These are phyloP conservation scores for Mortierella sp. DNA, from an alignment of 371 early-diverging fungal species.

Conservation along the genomic window DNA sequence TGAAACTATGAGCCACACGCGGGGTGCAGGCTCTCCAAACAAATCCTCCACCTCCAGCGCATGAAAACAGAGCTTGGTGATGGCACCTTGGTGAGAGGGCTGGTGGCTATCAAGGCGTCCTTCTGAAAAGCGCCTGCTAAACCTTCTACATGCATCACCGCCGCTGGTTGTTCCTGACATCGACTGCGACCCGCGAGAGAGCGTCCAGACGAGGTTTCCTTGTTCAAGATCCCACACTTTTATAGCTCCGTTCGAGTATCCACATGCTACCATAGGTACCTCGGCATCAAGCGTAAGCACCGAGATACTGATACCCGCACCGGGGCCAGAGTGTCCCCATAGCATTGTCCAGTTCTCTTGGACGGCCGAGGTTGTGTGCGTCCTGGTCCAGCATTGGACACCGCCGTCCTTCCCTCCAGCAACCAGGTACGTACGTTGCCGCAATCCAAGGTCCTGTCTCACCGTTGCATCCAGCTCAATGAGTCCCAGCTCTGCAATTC, in stretches of 20 bases:
- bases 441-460: conserved; percentile 13
- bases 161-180: not conserved
- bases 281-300: conserved; percentile 29
- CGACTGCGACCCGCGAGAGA: conserved; percentile 24
- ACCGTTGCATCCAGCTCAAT: conserved; percentile 20
- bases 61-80: conserved; percentile 46
- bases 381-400: conserved; percentile 43
- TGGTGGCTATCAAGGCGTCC: conserved; percentile 25
- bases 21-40: conserved; percentile 46
- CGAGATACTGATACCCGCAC: conserved; percentile 12
- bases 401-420: conserved; percentile 44
- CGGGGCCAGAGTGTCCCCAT: conserved; percentile 33
- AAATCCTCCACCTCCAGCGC: conserved; percentile 46
- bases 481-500: conserved; percentile 24
- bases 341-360: conserved; percentile 14
- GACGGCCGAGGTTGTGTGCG: not conserved
- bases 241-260: conserved; percentile 46
- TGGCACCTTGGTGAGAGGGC: conserved; percentile 40
- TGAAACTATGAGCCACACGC: conserved; percentile 51
- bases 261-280: conserved; percentile 44
- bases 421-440: conserved; percentile 18
- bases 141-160: not conserved
- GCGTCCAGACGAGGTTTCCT: conserved; percentile 46
- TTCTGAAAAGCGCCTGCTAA: no score
- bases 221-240: conserved; percentile 51